phyloP scores from a whole-genome alignment of 2,329 filamentous ascomycete species.

The Colletotrichum simmondsii region DNA sequence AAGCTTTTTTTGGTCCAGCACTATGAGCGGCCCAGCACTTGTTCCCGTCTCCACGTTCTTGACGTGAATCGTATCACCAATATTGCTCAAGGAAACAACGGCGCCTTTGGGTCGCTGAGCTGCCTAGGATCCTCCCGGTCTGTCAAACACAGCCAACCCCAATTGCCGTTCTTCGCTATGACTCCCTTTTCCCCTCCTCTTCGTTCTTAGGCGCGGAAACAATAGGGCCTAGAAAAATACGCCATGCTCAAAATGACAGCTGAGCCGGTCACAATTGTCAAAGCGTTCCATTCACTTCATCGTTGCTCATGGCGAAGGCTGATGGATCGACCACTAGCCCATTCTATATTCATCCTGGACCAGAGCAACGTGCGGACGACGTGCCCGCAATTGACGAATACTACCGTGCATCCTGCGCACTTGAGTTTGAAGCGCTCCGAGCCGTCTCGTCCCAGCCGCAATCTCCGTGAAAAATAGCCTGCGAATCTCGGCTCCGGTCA shows the following conservation, averaged over 20 bases:
- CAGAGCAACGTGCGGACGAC: not conserved
- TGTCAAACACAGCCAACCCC: not conserved
- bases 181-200: too few relatives aligned
- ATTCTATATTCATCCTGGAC: not conserved
- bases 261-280: slow-evolving; percentile 9
- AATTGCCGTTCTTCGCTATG: not conserved
- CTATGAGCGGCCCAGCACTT: not conserved
- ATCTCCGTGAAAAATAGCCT: slow-evolving; percentile 16
- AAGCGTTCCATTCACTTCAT: slow-evolving; percentile 3
- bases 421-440: not conserved
- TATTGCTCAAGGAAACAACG: slow-evolving; percentile 14
- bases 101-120: not conserved
- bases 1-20: slow-evolving; percentile 25
- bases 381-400: not conserved
- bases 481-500: slow-evolving; percentile 32
- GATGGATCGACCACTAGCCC: not conserved
- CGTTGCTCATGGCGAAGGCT: not conserved
- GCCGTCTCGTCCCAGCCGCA: not conserved
- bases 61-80: slow-evolving; percentile 13
- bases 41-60: slow-evolving; percentile 13
- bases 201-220: not conserved
- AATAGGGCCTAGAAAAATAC: not conserved
- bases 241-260: not conserved
- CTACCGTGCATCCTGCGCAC: slow-evolving; percentile 7
- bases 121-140: slow-evolving; percentile 10